Evolutionary conservation across 169 alveolate species (phyloP), one percentile per base, ranked within the genome.

Genomic region (Besnoitia besnoiti): DNA sequence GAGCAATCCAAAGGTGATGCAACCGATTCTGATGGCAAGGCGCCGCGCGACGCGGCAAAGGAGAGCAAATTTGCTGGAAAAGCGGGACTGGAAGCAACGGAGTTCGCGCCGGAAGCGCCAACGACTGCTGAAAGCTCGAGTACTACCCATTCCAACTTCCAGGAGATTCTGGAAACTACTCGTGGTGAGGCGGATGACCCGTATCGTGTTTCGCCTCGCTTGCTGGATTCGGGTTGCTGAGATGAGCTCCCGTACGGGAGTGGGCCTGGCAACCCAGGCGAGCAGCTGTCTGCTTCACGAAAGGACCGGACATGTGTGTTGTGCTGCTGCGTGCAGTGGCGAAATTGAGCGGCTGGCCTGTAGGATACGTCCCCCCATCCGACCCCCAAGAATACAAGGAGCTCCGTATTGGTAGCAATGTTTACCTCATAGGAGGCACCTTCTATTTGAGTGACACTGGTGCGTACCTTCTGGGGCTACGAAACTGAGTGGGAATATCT

Each of bases 381-480:
- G 91, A 82, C 50, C 91, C 79, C 50, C 44, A 73, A 27, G 87
- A 77, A 33, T 91, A 84, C 94, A 91, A 73, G 44, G 89, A 91
- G 80, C 47, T 91, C 44, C 79, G 76, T 27, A 50, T 91, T 14
- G 94, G 94, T 35, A 51, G 42, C 76, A 89, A 51, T 42, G 91
- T 85, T 39, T 91, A 84, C 49, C 88, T 82, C 12, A 84, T 76
- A 33, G 94, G 94, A 27, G 94, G 94, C n/a, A 62, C 89, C 7
- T 91, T 91, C 49, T 91, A 82, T 61, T 84, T 91, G 75, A 91
- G 91, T 79, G 94, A 91, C 49, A 91, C 94, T n/a, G 94, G 94
- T n/a, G 94, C 94, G 16, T 91, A 91, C 59, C 91, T 91, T 14
- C 50, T 91, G 62, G 94, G 94, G 12, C 87, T 91, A 0, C 90